These are phyloP conservation scores for Cyberlindnera xishuangbannaensis DNA, from an alignment of 805 yeast genomes.

Conservation along the genomic window DNA sequence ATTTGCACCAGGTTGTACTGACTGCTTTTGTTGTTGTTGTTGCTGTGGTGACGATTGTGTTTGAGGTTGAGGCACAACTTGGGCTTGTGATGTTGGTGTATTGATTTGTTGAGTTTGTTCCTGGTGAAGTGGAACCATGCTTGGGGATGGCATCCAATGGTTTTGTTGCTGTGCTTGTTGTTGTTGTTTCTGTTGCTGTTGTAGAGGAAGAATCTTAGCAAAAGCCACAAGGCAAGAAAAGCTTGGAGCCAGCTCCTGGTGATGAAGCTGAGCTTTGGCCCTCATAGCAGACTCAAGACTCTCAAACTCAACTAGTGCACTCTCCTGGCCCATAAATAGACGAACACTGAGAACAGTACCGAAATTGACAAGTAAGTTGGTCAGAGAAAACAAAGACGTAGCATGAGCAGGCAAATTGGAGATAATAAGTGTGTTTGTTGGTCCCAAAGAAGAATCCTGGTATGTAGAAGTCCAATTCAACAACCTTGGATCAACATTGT, in stretches of 20 bases:
- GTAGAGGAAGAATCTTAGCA: slow-evolving; percentile 57
- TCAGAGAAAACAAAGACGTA: slow-evolving; percentile 48
- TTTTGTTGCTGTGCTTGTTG: slow-evolving; percentile 2
- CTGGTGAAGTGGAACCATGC: slow-evolving; percentile 4
- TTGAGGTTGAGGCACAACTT: slow-evolving; percentile 23
- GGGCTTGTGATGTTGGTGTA: too few species aligned
- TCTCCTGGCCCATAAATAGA: slow-evolving; percentile 43
- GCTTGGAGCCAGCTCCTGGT: slow-evolving; percentile 78
- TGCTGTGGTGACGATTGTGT: slow-evolving; percentile 12
- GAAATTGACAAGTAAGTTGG: slow-evolving; percentile 54
- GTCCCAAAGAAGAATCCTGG: slow-evolving; percentile 64
- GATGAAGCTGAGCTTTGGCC: slow-evolving; percentile 73
- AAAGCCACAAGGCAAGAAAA: slow-evolving; percentile 72
- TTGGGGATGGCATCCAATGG: slow-evolving; percentile 12
- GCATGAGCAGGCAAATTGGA: slow-evolving; percentile 68
- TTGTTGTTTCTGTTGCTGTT: slow-evolving; percentile 14
- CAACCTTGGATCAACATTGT: slow-evolving; percentile 54
- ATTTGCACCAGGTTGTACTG: too few species aligned
- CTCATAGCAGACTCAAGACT: slow-evolving; percentile 69
- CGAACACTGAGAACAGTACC: slow-evolving; percentile 59
- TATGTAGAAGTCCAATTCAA: slow-evolving; percentile 64
- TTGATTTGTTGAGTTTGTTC: slow-evolving; percentile 6
- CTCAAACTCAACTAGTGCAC: slow-evolving; percentile 68
- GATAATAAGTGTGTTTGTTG: slow-evolving; percentile 71
- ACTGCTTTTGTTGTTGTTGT: slow-evolving; percentile 1